Base-by-base conservation (phyloP, 352 stramenopile genomes). In the Pilasporangium apinafurcum region DNA sequence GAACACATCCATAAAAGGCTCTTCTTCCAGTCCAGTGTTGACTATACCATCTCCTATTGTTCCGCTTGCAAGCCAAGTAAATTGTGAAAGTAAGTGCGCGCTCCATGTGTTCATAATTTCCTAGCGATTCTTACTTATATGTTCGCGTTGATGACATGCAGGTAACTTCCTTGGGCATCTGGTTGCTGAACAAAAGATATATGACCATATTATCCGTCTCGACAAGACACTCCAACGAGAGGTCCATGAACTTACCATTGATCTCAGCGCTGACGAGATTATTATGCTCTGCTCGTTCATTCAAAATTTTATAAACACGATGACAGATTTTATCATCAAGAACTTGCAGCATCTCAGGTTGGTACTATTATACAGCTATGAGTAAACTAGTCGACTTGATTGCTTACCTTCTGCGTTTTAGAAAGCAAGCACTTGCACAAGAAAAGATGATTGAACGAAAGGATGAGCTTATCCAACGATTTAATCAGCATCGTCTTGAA, bases 401-500 rank as follows among this genome's bases (percentile, higher is more conserved):
- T 51, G 5, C 13, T 38, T 57, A 48, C 16, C 12, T 20, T 28
- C 9, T 20, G 13, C 33, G 36, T 46, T 13, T 12, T 28, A 77
- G 66, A 40, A 79, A 65, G 46, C 56, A 63, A 55, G 45, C 49
- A 6, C 37, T 61, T 42, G 54, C 56, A 0, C 54, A 73, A 42
- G 57, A 65, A 17, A 83, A 78, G 35, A 78, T 70, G 17, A 69
- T 80, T 34, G 67, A 80, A 49, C 58, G 70, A 13, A 83, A 80
- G 37, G 70, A 76, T 20, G 61, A 78, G 35, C 52, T 83, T 27
- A 65, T 83, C 17, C 54, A 62, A n/a, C 56, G 70, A 0, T 80
- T 83, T 42, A 83, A 57, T 1, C 70, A 83, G n/a, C 70, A 83
- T 41, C 66, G 70, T 1, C 55, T 68, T 43, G 70, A 83, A 22